Percentiles rank a stretch among this genome's conserved stretches.
Evolutionary conservation across 495 filamentous ascomycete genomes (phyloP).

Genomic region (Platismatia glauca): DNA sequence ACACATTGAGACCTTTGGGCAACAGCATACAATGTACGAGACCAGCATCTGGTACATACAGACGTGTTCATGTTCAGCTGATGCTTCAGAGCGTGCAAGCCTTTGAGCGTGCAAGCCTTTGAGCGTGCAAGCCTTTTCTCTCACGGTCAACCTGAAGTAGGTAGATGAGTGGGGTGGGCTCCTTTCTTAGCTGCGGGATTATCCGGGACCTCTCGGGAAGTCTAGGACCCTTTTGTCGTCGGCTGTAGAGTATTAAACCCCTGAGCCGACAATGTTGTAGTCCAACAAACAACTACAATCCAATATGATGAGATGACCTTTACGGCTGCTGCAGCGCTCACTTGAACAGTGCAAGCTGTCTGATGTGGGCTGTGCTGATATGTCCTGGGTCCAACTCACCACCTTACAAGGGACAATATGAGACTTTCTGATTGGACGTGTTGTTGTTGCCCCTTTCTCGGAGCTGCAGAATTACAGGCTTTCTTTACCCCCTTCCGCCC

Average conservation of each 20-base stretch:
- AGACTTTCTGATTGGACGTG: constrained; percentile 38
- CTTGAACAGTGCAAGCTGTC: constrained; percentile 24
- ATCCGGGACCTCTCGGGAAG: not conserved
- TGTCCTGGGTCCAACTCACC: constrained; percentile 37
- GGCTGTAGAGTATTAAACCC: not conserved
- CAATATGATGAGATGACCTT: constrained; percentile 41
- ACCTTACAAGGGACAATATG: constrained; percentile 39
- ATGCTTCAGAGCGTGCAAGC: not conserved
- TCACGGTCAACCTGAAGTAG: not conserved
- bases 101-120: not conserved
- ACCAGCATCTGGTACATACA: constrained; percentile 13
- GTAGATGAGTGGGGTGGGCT: no score
- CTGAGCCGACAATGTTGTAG: not conserved
- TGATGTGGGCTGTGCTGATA: constrained; percentile 41
- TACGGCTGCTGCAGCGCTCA: constrained; percentile 33
- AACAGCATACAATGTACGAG: constrained; percentile 6
- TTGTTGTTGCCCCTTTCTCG: constrained; percentile 10
- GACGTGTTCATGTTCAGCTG: constrained; percentile 10
- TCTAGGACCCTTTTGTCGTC: constrained; percentile 1
- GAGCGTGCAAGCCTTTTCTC: not conserved
- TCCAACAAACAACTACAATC: constrained; percentile 37
- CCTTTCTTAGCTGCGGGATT: not conserved
- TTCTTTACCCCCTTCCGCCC: not conserved
- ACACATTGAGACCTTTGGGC: not conserved
- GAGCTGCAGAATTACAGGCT: not conserved